These are phyloP conservation scores for Flaveria ramosissima DNA, from an alignment of 129 eudicot species.

Conservation along the genomic window DNA sequence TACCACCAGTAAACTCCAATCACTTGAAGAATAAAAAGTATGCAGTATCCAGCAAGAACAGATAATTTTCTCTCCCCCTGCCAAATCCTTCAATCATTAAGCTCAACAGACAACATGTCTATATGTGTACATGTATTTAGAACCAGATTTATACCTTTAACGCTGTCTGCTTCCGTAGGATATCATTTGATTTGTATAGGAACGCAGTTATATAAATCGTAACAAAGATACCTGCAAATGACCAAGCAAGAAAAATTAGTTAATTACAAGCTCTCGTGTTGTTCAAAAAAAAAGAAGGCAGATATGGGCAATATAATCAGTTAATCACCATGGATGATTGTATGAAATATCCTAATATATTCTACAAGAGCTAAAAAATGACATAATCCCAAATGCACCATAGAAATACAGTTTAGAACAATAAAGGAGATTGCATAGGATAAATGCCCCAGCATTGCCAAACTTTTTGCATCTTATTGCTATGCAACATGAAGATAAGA, in stretches of 20 bases:
- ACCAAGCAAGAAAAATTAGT: conserved; percentile 25
- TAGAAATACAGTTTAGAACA: not conserved
- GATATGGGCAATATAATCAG: not conserved
- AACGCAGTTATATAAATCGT: conserved; percentile 60
- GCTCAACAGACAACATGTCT: not conserved
- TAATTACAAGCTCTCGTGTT: not conserved
- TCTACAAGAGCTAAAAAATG: not conserved
- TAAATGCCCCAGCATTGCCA: too few relatives aligned
- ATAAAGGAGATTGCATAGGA: not conserved
- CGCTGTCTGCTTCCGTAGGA: conserved; percentile 76
- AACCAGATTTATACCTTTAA: conserved; percentile 45
- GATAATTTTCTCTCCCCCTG: conserved; percentile 76
- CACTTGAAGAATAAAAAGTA: conserved; percentile 61
- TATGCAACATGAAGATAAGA: too few relatives aligned
- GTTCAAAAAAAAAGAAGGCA: not conserved
- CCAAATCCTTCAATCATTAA: conserved; percentile 16
- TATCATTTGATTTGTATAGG: conserved; percentile 80
- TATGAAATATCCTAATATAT: not conserved
- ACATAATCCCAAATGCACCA: not conserved
- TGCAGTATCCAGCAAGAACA: conserved; percentile 59
- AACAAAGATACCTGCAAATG: conserved; percentile 67
- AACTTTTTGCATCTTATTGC: too few relatives aligned
- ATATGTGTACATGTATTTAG: not conserved
- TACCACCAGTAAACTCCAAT: conserved; percentile 76
- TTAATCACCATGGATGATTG: conserved; percentile 8